phyloP scores from a whole-genome alignment of 768 basidiomycete genomes.

The Leucogyrophana mollusca region DNA sequence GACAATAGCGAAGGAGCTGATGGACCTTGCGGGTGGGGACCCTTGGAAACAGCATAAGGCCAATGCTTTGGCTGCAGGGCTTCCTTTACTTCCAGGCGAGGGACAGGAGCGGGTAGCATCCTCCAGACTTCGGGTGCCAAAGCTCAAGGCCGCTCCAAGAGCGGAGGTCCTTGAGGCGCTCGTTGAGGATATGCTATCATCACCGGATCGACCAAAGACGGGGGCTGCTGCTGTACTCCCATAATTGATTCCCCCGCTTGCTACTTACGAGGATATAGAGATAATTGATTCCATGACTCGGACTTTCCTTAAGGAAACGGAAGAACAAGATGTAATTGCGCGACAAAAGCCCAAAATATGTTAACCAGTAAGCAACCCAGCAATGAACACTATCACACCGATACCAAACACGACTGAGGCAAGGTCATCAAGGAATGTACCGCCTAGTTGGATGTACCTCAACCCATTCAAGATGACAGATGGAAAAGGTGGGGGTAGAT shows the following conservation, averaged over 20 bases:
- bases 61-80: conserved; percentile 43
- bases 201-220: conserved; percentile 29
- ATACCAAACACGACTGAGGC: conserved; percentile 69
- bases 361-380: conserved; percentile 41
- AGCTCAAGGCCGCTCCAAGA: conserved; percentile 4
- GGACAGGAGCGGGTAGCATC: conserved; percentile 25
- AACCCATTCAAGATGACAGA: conserved; percentile 59
- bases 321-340: neutral
- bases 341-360: neutral
- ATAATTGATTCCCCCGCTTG: conserved; percentile 11
- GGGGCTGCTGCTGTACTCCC: conserved; percentile 41
- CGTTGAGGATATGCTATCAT: conserved; percentile 30
- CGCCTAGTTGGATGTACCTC: conserved; percentile 69
- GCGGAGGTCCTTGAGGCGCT: conserved; percentile 19
- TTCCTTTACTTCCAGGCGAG: conserved; percentile 48
- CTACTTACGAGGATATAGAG: too few relatives aligned
- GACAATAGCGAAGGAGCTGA: conserved; percentile 64
- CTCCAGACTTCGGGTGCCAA: conserved; percentile 15
- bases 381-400: conserved; percentile 59
- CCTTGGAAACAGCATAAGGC: conserved; percentile 58
- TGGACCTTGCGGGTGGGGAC: conserved; percentile 63
- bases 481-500: conserved; percentile 64
- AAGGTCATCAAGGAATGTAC: conserved; percentile 68
- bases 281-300: too few relatives aligned
- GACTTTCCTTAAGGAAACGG: conserved; percentile 16